Evolutionary conservation across 306 rosid genomes (phyloP).

Genomic region (Geum urbanum): DNA sequence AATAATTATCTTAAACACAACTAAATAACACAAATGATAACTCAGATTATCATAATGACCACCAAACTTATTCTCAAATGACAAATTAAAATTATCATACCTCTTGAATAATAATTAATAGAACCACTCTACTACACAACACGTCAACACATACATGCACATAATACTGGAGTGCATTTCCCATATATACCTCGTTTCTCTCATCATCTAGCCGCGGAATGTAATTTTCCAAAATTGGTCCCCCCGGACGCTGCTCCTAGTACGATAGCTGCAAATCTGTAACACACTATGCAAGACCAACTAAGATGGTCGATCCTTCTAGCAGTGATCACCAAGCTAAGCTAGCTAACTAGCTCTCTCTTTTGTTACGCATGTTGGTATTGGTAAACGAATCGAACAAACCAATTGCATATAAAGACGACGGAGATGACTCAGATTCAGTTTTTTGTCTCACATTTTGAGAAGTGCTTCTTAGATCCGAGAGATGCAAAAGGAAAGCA

Average conservation of each 20-base stretch:
- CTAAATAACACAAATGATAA: no score
- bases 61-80: no score
- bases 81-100: no score
- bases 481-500: constrained; percentile 24
- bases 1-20: no score
- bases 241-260: background rate
- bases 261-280: background rate
- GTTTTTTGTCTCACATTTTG: constrained; percentile 27
- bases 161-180: background rate
- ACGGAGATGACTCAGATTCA: constrained; percentile 10
- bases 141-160: background rate
- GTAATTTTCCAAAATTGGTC: background rate
- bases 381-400: constrained; percentile 8
- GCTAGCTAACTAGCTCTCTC: background rate
- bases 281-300: constrained; percentile 1
- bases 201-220: background rate
- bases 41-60: no score
- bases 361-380: background rate
- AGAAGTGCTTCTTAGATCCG: constrained; percentile 43
- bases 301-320: background rate
- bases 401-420: background rate
- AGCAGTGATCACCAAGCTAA: background rate
- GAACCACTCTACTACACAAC: background rate
- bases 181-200: background rate
- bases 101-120: background rate